Evolutionary conservation across 2,329 filamentous ascomycete species (phyloP).

Genomic region (Ceratocystiopsis brevicomis): DNA sequence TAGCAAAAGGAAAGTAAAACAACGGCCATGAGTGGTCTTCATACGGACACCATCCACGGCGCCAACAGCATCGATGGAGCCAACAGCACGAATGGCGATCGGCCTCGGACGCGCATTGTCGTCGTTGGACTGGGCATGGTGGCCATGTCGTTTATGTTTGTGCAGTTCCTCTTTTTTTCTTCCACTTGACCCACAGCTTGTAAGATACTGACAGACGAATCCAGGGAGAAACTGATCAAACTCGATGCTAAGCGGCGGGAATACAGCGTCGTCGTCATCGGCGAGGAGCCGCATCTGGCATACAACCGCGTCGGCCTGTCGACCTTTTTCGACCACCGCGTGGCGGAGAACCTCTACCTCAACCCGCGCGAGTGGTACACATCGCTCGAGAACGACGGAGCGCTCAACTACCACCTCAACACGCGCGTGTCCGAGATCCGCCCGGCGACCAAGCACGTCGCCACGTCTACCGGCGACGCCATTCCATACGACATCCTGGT

Average conservation of each 20-base stretch:
- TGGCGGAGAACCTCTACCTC: constrained; percentile 73
- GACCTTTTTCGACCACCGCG: constrained; percentile 71
- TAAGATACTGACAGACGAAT: not conserved
- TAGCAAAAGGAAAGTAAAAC: too few species aligned
- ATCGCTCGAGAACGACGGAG: constrained; percentile 44
- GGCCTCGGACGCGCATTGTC: constrained; percentile 22
- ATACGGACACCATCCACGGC: not conserved
- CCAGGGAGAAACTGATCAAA: constrained; percentile 74
- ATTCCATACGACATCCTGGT: constrained; percentile 67
- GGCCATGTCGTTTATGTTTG: constrained; percentile 66
- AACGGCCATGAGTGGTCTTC: too few species aligned
- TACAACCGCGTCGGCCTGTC: constrained; percentile 85
- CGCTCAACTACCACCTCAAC: constrained; percentile 55
- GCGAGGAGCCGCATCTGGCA: constrained; percentile 71
- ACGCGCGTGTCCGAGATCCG: constrained; percentile 52
- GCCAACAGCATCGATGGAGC: not conserved
- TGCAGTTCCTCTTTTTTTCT: too few species aligned
- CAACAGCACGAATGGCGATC: not conserved
- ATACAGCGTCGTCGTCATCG: constrained; percentile 69
- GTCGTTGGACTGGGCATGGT: constrained; percentile 88
- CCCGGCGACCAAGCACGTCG: constrained; percentile 43
- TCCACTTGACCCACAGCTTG: too few species aligned
- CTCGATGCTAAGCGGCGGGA: constrained; percentile 56
- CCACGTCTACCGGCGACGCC: constrained; percentile 43
- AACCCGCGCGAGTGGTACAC: constrained; percentile 68